Percentiles rank a stretch among this genome's conserved stretches.
These are phyloP conservation scores for Coffea canephora DNA, from an alignment of 257 asterid species.

Conservation along the genomic window DNA sequence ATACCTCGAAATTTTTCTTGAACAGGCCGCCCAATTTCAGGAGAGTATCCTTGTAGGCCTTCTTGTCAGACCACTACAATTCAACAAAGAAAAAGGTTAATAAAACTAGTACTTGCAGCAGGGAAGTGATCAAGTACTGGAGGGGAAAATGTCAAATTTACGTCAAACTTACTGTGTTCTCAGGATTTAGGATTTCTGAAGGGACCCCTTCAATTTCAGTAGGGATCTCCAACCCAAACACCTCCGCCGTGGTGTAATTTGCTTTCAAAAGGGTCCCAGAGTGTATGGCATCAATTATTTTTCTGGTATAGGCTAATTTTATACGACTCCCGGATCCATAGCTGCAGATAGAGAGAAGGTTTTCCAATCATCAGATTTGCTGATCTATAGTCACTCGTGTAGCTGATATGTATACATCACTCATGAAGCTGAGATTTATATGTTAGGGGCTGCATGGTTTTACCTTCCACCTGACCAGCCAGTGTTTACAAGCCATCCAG, in stretches of 20 bases:
- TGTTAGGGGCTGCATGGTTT: not conserved
- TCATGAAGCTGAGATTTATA: not conserved
- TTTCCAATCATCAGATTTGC: not conserved
- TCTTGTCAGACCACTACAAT: slow-evolving; percentile 73
- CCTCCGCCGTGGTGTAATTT: slow-evolving; percentile 64
- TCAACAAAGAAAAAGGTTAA: slow-evolving; percentile 12
- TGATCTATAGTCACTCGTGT: not conserved
- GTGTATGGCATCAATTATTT: slow-evolving; percentile 86
- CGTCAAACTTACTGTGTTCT: slow-evolving; percentile 63
- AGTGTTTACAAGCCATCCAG: slow-evolving; percentile 93
- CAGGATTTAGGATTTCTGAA: slow-evolving; percentile 79
- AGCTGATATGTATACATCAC: not conserved
- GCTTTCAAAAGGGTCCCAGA: slow-evolving; percentile 62
- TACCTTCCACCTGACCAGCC: slow-evolving; percentile 99
- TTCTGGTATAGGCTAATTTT: slow-evolving; percentile 83
- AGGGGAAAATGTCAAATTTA: too few species aligned
- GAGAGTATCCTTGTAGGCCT: slow-evolving; percentile 61
- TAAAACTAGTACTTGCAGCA: not conserved
- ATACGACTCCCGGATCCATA: slow-evolving; percentile 81
- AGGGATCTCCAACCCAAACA: slow-evolving; percentile 89
- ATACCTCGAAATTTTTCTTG: slow-evolving; percentile 79
- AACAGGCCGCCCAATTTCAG: slow-evolving; percentile 75
- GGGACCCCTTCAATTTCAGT: slow-evolving; percentile 82
- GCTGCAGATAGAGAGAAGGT: slow-evolving; percentile 31
- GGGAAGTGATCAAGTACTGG: not conserved